Evolutionary conservation across 2,329 filamentous ascomycete species (phyloP).

Genomic region (Ceratocystis alfenasii): DNA sequence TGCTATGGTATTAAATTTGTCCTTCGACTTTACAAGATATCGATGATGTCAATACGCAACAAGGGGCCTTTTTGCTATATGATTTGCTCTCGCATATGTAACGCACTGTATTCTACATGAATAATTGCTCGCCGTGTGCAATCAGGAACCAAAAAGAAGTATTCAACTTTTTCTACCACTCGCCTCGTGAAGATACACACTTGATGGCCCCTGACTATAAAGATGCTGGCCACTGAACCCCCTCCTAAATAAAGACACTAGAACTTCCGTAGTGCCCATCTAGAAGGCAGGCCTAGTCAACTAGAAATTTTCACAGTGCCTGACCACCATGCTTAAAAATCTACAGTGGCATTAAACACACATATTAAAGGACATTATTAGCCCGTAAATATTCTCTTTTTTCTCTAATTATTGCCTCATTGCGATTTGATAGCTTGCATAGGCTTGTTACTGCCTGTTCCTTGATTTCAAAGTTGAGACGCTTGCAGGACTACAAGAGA

Average conservation of each 20-base stretch:
- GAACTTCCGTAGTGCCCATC: background rate
- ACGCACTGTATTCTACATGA: too few species aligned
- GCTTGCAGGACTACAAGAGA: background rate
- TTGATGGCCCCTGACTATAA: background rate
- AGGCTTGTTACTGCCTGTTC: background rate
- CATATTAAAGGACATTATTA: too few species aligned
- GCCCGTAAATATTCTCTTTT: background rate
- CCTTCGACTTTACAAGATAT: background rate
- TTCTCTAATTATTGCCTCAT: background rate
- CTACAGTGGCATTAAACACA: background rate
- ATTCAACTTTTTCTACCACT: background rate
- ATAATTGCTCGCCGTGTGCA: too few species aligned
- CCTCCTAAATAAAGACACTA: background rate
- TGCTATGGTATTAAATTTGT: background rate
- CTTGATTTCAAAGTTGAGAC: background rate
- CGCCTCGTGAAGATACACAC: background rate
- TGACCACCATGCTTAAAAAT: background rate
- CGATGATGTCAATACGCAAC: slow-evolving; percentile 13
- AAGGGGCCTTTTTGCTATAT: background rate
- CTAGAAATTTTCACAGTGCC: slow-evolving; percentile 6
- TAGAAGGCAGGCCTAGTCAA: background rate
- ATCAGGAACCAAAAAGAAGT: background rate
- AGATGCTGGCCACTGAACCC: background rate
- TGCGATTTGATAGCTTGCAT: background rate
- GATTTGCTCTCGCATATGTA: background rate